Evolutionary conservation across 73 alveolate species (phyloP).

Genomic region (Uronychia setigera): DNA sequence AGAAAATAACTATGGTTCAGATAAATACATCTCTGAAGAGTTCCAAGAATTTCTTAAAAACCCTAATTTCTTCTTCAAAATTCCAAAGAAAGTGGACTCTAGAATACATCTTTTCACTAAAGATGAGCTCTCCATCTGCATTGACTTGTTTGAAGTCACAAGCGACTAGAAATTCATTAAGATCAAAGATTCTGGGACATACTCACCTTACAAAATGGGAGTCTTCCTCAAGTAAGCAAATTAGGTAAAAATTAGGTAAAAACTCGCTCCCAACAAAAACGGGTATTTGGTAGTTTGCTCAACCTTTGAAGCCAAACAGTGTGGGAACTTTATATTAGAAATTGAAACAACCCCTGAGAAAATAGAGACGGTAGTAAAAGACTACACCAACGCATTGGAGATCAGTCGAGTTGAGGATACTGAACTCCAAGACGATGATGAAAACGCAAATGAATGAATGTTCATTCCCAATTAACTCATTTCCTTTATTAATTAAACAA

Average conservation of each 20-base stretch:
- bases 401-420: background rate
- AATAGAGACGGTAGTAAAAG: background rate
- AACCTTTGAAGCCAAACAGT: background rate
- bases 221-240: conserved; percentile 2
- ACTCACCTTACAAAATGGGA: conserved; percentile 18
- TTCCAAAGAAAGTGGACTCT: background rate
- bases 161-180: background rate
- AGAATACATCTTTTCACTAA: background rate
- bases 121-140: conserved; percentile 1
- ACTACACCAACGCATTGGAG: background rate
- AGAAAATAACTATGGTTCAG: too few relatives aligned
- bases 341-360: background rate
- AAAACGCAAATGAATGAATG: background rate
- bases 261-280: background rate
- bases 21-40: background rate
- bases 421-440: too few relatives aligned
- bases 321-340: background rate
- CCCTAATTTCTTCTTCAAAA: conserved; percentile 6
- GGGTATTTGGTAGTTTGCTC: background rate
- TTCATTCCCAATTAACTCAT: too few relatives aligned
- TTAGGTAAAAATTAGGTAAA: background rate
- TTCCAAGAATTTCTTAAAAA: background rate
- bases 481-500: too few relatives aligned
- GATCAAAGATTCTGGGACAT: conserved; percentile 6
- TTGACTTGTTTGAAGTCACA: background rate